Evolutionary conservation across 257 asterid genomes (phyloP).

Genomic region (Solanum clarkiae): DNA sequence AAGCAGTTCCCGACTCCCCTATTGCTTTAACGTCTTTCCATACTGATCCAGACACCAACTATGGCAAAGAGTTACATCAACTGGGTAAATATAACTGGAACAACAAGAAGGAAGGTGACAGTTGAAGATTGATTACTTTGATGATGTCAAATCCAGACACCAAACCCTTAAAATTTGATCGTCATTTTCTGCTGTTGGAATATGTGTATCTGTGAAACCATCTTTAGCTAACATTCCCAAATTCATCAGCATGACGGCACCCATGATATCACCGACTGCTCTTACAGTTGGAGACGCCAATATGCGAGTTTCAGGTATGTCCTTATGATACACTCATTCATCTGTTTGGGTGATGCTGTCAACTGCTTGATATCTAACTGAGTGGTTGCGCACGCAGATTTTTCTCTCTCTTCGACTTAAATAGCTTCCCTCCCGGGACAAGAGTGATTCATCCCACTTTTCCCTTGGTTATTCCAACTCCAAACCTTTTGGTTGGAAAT

Average conservation of each 20-base stretch:
- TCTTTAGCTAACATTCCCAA: neutral
- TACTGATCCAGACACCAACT: no score
- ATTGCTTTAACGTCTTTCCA: no score
- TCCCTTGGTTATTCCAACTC: neutral
- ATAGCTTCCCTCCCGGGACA: neutral
- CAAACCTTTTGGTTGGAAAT: neutral
- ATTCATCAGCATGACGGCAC: conserved; percentile 78
- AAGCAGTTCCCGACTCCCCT: no score
- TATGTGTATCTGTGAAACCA: neutral
- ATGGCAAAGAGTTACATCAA: no score
- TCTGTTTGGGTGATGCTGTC: neutral
- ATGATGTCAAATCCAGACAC: neutral
- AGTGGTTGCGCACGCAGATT: neutral
- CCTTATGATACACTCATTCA: neutral
- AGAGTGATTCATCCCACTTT: neutral
- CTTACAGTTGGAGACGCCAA: conserved; percentile 67
- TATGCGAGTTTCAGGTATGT: conserved; percentile 42
- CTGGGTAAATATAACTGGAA: no score
- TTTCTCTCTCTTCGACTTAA: neutral
- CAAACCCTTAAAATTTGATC: neutral
- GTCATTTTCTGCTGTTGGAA: neutral
- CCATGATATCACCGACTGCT: conserved; percentile 71
- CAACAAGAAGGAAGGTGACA: neutral
- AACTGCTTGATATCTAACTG: neutral
- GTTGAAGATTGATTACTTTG: neutral